A percentile compares a stretch with the other conserved stretches of the same genome.
These are phyloP conservation scores for Pulveroboletus sp. DNA, from an alignment of 768 basidiomycete genomes.

Conservation along the genomic window DNA sequence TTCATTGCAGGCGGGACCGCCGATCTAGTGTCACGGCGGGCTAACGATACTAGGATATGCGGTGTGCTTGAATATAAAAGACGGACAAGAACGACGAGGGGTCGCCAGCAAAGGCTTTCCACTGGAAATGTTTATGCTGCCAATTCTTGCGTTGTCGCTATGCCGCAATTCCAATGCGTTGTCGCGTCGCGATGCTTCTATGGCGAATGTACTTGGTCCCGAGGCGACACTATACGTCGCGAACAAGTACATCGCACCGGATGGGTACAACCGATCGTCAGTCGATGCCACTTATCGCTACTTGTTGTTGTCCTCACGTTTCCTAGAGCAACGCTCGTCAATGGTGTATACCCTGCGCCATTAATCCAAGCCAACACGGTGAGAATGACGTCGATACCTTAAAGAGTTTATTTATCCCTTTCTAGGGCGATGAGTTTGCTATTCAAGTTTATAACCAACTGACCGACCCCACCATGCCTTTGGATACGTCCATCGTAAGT, in stretches of 20 bases:
- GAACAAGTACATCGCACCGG: conserved; percentile 41
- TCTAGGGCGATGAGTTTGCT: conserved; percentile 34
- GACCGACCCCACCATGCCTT: conserved; percentile 44
- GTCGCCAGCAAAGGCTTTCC: no score
- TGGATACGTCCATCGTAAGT: conserved; percentile 38
- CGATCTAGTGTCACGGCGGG: no score
- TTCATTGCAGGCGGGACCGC: no score
- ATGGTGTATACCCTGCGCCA: conserved; percentile 42
- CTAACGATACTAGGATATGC: no score
- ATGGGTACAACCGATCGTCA: conserved; percentile 40
- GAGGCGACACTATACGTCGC: conserved; percentile 28
- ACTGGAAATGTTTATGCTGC: conserved; percentile 4
- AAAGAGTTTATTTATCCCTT: not conserved
- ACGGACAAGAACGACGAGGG: no score
- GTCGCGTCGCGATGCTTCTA: not conserved
- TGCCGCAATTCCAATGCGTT: conserved; percentile 4
- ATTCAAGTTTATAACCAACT: conserved; percentile 44
- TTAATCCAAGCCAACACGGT: conserved; percentile 41
- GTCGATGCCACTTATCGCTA: not conserved
- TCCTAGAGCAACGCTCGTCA: conserved; percentile 40
- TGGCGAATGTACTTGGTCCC: conserved; percentile 12
- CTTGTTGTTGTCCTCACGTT: not conserved
- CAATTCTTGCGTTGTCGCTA: conserved; percentile 8
- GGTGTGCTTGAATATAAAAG: no score
- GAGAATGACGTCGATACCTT: not conserved